Evolutionary conservation across 2,329 filamentous ascomycete species (phyloP).

Genomic region (Talaromyces sp.): DNA sequence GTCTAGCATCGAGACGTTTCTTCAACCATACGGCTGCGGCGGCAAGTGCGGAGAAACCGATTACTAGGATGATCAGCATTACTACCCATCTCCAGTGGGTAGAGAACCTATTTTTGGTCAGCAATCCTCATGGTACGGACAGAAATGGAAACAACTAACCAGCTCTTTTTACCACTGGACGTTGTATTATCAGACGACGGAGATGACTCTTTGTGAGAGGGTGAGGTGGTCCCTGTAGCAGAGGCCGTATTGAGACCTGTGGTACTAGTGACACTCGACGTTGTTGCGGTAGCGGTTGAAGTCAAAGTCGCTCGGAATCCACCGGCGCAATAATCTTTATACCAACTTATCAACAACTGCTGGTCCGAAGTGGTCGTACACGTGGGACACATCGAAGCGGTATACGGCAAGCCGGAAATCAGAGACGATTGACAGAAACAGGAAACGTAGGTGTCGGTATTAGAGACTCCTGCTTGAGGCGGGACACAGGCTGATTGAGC

Average conservation of each 20-base stretch:
- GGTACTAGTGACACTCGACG: constrained; percentile 22
- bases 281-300: constrained; percentile 30
- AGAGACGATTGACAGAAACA: constrained; percentile 72
- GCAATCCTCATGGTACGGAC: no score
- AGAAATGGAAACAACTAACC: neutral
- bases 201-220: neutral
- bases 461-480: constrained; percentile 50
- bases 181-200: neutral
- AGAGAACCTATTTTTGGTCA: constrained; percentile 54
- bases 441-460: constrained; percentile 56
- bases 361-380: constrained; percentile 57
- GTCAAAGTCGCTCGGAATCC: constrained; percentile 32
- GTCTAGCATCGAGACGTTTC: constrained; percentile 68
- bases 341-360: constrained; percentile 67
- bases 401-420: constrained; percentile 58
- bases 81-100: constrained; percentile 78
- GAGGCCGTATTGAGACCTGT: constrained; percentile 21
- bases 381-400: constrained; percentile 61
- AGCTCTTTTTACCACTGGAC: constrained; percentile 11
- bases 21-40: constrained; percentile 69
- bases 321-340: constrained; percentile 60
- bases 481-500: constrained; percentile 72
- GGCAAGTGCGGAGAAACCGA: constrained; percentile 68
- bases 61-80: constrained; percentile 71
- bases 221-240: neutral